Percentiles rank a stretch among this genome's conserved stretches.
phyloP scores from a whole-genome alignment of 1,139 yeast species.

The Magnusiomyces sp. region DNA sequence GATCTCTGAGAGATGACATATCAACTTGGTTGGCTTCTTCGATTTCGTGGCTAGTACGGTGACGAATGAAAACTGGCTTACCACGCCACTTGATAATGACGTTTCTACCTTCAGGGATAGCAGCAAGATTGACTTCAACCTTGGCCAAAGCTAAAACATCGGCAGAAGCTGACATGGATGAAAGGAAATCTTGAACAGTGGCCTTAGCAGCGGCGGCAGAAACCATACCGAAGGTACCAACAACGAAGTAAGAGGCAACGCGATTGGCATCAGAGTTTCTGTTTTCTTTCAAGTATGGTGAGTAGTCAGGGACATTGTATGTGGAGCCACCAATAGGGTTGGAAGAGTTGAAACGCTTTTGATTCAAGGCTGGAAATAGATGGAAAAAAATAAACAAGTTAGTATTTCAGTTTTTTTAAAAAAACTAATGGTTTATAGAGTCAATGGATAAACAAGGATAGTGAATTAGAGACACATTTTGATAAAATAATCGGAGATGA shows the following conservation, averaged over 20 bases:
- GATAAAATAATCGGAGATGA: too few species aligned
- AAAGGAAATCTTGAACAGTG: slow-evolving; percentile 90
- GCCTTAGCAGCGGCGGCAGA: slow-evolving; percentile 97
- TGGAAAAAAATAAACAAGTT: background rate
- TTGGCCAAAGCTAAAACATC: slow-evolving; percentile 99
- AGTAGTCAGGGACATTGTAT: slow-evolving; percentile 89
- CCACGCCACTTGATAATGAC: slow-evolving; percentile 99
- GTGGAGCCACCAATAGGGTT: slow-evolving; percentile 45
- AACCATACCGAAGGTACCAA: slow-evolving; percentile 90
- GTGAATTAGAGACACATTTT: too few species aligned
- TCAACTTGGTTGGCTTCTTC: slow-evolving; percentile 87
- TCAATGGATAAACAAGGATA: too few species aligned
- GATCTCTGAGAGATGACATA: slow-evolving; percentile 75
- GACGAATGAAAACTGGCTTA: slow-evolving; percentile 99
- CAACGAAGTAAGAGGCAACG: slow-evolving; percentile 93
- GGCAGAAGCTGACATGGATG: slow-evolving; percentile 95
- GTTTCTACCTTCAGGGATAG: slow-evolving; percentile 96
- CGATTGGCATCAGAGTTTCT: slow-evolving; percentile 65
- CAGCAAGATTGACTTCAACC: slow-evolving; percentile 91
- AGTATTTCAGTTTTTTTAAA: background rate
- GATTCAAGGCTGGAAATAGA: slow-evolving; percentile 11
- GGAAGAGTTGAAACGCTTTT: slow-evolving; percentile 22
- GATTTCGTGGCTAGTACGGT: slow-evolving; percentile 90
- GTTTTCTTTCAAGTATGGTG: slow-evolving; percentile 68
- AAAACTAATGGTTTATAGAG: background rate